These are phyloP conservation scores for Porphyrellus cyaneotinctus DNA, from an alignment of 768 basidiomycete species.

Conservation along the genomic window DNA sequence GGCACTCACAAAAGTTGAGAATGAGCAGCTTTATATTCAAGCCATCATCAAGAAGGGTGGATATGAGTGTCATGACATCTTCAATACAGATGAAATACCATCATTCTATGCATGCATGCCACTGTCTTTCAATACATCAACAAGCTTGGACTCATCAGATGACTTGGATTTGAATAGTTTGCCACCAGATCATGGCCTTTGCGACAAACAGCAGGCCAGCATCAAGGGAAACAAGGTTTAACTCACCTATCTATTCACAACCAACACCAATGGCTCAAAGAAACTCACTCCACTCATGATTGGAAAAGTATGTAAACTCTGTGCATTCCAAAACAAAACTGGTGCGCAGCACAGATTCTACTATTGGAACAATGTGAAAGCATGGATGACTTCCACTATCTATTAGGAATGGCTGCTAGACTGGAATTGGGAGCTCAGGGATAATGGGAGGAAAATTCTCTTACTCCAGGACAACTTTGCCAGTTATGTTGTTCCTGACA, in stretches of 20 bases:
- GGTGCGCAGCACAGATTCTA: neutral
- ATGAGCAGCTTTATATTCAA: neutral
- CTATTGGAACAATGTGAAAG: neutral
- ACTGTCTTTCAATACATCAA: neutral
- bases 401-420: neutral
- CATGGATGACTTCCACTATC: neutral
- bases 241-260: neutral
- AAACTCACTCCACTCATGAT: neutral
- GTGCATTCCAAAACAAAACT: neutral
- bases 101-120: neutral
- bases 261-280: neutral
- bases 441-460: neutral
- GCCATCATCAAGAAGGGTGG: neutral
- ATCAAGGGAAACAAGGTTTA: neutral
- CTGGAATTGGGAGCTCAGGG: neutral
- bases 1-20: neutral
- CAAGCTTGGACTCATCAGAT: too few species aligned
- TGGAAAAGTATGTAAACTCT: neutral
- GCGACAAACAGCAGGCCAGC: neutral
- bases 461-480: neutral
- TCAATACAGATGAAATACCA: neutral
- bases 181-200: neutral
- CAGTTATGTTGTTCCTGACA: neutral
- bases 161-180: too few species aligned
- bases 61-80: neutral